A percentile compares a stretch with the other conserved stretches of the same genome.
These are phyloP conservation scores for Biancaea sappan DNA, from an alignment of 306 rosid genomes.

Conservation along the genomic window DNA sequence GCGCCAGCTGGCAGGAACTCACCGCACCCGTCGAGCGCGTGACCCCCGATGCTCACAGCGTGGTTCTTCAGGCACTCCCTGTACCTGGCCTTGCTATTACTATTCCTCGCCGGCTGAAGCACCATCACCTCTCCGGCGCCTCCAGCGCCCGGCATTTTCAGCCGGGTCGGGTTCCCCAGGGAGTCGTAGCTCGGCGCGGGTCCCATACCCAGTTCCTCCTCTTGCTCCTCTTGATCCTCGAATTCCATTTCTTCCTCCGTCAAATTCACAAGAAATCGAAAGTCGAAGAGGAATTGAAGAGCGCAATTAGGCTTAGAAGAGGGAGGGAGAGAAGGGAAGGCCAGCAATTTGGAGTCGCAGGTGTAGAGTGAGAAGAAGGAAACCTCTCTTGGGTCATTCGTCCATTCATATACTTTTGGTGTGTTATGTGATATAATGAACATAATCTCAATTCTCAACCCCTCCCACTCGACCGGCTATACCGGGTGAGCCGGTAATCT, in stretches of 20 bases:
- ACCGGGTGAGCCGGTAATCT: slow-evolving; percentile 51
- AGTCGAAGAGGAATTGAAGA: not conserved
- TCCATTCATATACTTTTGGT: slow-evolving; percentile 57
- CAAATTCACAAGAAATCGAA: not conserved
- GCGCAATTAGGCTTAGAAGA: slow-evolving; percentile 8
- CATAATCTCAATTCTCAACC: too few relatives aligned
- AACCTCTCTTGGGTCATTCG: not conserved
- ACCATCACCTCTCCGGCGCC: slow-evolving; percentile 26
- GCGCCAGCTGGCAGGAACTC: slow-evolving; percentile 80
- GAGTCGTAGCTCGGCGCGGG: slow-evolving; percentile 62
- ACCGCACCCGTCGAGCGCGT: slow-evolving; percentile 92
- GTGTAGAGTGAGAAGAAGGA: not conserved
- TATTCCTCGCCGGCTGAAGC: slow-evolving; percentile 41
- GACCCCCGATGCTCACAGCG: slow-evolving; percentile 85
- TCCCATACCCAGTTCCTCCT: slow-evolving; percentile 69
- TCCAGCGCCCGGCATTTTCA: slow-evolving; percentile 45
- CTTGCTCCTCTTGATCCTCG: slow-evolving; percentile 78
- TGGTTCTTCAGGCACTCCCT: slow-evolving; percentile 92
- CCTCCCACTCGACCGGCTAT: slow-evolving; percentile 47
- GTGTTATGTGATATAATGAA: slow-evolving; percentile 12
- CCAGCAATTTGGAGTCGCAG: not conserved
- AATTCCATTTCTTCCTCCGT: slow-evolving; percentile 57
- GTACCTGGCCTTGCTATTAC: slow-evolving; percentile 51
- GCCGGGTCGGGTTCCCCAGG: slow-evolving; percentile 45
- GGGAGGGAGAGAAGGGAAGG: not conserved